Percentiles rank a stretch among this genome's conserved stretches.
Evolutionary conservation across 2,329 filamentous ascomycete genomes (phyloP).

Genomic region (Beauveria sp.): DNA sequence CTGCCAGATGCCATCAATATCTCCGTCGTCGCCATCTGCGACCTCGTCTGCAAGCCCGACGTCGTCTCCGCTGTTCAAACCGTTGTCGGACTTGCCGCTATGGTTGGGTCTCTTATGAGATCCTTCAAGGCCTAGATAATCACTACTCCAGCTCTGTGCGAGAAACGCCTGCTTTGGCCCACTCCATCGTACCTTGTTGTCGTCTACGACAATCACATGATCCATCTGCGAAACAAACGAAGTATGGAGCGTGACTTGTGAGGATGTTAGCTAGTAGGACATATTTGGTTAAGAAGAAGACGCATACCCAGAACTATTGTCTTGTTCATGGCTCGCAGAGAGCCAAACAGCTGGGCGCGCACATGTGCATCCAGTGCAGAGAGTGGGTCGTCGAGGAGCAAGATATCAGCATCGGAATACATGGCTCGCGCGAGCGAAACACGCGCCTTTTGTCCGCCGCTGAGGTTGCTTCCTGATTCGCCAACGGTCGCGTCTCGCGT

Average conservation of each 20-base stretch:
- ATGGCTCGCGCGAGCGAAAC: conserved; percentile 4
- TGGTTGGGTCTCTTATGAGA: too few relatives aligned
- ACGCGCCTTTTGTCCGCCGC: conserved; percentile 4
- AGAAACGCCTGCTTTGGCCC: background rate
- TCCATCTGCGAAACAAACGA: background rate
- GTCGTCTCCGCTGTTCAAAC: too few relatives aligned
- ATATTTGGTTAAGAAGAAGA: too few relatives aligned
- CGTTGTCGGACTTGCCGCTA: too few relatives aligned
- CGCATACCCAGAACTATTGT: background rate
- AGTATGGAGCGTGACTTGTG: background rate
- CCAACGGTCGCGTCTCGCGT: conserved; percentile 4
- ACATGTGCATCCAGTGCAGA: conserved; percentile 10
- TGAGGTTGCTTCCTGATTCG: conserved; percentile 5
- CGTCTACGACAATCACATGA: conserved; percentile 2
- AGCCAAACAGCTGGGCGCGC: background rate
- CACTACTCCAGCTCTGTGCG: background rate
- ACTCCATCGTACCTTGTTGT: background rate
- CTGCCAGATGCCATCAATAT: background rate
- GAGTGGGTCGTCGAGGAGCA: conserved; percentile 6
- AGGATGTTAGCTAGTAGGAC: too few relatives aligned
- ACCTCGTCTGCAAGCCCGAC: background rate
- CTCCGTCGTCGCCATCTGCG: background rate
- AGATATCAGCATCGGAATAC: conserved; percentile 6
- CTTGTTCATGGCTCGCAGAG: background rate
- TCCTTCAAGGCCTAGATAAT: background rate